Evolutionary conservation across 768 basidiomycete species (phyloP).

Genomic region (Clavaria fumosa): DNA sequence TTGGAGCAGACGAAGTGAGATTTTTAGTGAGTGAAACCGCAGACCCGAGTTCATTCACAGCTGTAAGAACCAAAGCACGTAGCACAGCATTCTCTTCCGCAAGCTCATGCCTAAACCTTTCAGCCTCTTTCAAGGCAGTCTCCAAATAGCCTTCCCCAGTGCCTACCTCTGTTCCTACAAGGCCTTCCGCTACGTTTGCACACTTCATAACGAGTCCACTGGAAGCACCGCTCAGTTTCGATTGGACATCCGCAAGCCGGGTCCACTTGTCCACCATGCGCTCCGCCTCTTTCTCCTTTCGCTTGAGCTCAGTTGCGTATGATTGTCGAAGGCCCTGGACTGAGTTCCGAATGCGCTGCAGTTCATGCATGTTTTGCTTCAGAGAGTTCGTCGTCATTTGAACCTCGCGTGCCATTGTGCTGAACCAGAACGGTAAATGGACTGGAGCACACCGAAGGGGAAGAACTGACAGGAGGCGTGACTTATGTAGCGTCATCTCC

Average conservation of each 20-base stretch:
- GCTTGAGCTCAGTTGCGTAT: slow-evolving; percentile 59
- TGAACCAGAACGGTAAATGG: slow-evolving; percentile 14
- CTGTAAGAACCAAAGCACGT: slow-evolving; percentile 40
- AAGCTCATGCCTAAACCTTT: slow-evolving; percentile 45
- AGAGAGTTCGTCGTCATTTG: slow-evolving; percentile 48
- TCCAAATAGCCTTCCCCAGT: slow-evolving; percentile 46
- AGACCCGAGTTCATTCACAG: slow-evolving; percentile 50
- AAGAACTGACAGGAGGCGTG: slow-evolving; percentile 47
- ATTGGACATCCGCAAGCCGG: slow-evolving; percentile 53
- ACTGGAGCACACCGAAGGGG: background rate
- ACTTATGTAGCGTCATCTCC: slow-evolving; percentile 61
- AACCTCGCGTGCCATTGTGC: slow-evolving; percentile 36
- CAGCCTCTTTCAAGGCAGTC: slow-evolving; percentile 56
- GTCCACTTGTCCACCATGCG: slow-evolving; percentile 60
- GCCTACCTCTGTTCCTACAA: slow-evolving; percentile 22
- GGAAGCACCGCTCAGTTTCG: slow-evolving; percentile 32
- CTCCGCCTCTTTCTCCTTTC: slow-evolving; percentile 69
- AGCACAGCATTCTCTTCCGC: slow-evolving; percentile 50
- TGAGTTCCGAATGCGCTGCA: slow-evolving; percentile 55
- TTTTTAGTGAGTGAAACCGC: slow-evolving; percentile 31
- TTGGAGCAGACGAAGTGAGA: background rate
- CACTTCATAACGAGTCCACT: slow-evolving; percentile 37
- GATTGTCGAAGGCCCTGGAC: slow-evolving; percentile 56
- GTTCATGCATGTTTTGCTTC: slow-evolving; percentile 53
- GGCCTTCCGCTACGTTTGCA: slow-evolving; percentile 35